Evolutionary conservation across 345 rosid species (phyloP).

Genomic region (Salix koriyanagi): DNA sequence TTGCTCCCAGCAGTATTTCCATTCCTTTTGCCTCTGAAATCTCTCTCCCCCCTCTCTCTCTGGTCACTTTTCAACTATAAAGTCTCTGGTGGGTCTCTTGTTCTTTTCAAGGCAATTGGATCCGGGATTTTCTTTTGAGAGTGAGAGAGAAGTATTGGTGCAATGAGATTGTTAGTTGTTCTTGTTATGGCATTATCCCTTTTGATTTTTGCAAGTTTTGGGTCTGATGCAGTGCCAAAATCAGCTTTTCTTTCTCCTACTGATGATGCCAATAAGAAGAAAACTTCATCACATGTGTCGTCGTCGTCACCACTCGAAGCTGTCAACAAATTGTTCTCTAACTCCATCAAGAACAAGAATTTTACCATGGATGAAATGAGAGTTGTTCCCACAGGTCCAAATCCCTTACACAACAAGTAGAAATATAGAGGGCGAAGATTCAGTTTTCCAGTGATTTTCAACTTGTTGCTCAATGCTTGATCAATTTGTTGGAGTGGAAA

Average conservation of each 20-base stretch:
- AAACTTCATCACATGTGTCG: background rate
- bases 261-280: slow-evolving; percentile 4
- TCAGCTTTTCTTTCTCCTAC: background rate
- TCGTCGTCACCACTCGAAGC: background rate
- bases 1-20: background rate
- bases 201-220: slow-evolving; percentile 4
- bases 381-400: slow-evolving; percentile 36
- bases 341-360: slow-evolving; percentile 5
- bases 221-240: slow-evolving; percentile 17
- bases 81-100: background rate
- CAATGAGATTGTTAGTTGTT: slow-evolving; percentile 25
- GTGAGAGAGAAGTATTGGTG: background rate
- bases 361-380: slow-evolving; percentile 16
- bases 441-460: background rate
- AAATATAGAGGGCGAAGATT: background rate
- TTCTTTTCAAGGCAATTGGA: background rate
- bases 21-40: slow-evolving; percentile 28
- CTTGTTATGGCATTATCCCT: slow-evolving; percentile 5
- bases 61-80: slow-evolving; percentile 7
- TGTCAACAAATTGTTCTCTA: slow-evolving; percentile 5
- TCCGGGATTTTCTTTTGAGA: background rate
- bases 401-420: slow-evolving; percentile 34
- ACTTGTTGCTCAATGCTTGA: background rate
- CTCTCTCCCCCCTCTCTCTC: background rate
- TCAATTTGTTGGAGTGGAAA: background rate